Evolutionary conservation across 2,329 filamentous ascomycete species (phyloP), one percentile per base, ranked within the genome.

Genomic region (Hymenoscyphus albidus): DNA sequence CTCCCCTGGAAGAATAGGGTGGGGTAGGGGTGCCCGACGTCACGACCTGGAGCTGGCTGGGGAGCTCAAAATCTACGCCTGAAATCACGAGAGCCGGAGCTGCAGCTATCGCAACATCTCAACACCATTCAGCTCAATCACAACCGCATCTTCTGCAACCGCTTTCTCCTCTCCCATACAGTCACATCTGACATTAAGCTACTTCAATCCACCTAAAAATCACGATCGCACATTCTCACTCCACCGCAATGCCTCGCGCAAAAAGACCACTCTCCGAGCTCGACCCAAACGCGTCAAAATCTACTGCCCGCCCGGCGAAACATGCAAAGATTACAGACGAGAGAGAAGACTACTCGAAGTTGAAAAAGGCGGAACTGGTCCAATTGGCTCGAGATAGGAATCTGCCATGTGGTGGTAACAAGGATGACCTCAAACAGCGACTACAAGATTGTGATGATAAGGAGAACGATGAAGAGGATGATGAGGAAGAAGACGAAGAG

Each of bases 121-220:
- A 35, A 35, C 44, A 22, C 44, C 18, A 51, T 51, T 27, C 18
- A 4, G 31, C 9, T 27, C 40, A n/a, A 44, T 16, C 14, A n/a
- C 54, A 32, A 22, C 85, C 88, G 22, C 77, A 75, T 6, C 12
- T 27, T 51, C 18, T 10, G 9, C 35, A 35, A 27, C 27, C 27
- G 27, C 27, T 27, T 27, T 27, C 27, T 27, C 5, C 42, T 18
- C n/a, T 6, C 10, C 14, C 16, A 18, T 5, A n/a, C 9, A 16
- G n/a, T 12, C 48, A 3, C 48, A 54, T 22, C 18, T 54, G 48
- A 9, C 48, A 51, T 12, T 18, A 1, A 5, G 10, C 18, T 5
- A 7, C 48, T 54, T 27, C 18, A 5, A 54, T 5, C 9, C 38
- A 27, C 2, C 13, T 35, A 22, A 5, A 59, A 27, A 16, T 40